These are phyloP conservation scores for Aplosporella prunicola DNA, from an alignment of 2,329 filamentous ascomycete species.

Conservation along the genomic window DNA sequence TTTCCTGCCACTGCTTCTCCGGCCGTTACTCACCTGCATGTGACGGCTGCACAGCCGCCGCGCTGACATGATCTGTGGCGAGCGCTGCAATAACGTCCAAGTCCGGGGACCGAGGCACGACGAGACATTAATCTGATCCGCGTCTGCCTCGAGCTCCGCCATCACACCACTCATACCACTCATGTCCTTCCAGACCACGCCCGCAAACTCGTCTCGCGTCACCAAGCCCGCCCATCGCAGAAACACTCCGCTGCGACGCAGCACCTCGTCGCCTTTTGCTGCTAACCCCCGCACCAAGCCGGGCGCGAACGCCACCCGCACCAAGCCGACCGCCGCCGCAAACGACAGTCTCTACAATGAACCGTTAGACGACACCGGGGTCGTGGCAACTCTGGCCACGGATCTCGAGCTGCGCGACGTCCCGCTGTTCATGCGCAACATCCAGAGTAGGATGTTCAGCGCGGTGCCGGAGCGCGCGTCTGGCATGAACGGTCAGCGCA, in stretches of 20 bases:
- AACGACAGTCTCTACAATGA: constrained; percentile 27
- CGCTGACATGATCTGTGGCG: too few relatives aligned
- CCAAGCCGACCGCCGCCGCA: constrained; percentile 13
- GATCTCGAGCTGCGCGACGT: constrained; percentile 52
- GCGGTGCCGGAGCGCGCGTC: constrained; percentile 47
- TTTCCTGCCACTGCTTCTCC: too few relatives aligned
- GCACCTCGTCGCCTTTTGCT: constrained; percentile 29
- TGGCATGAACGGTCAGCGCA: constrained; percentile 55
- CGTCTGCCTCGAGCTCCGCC: too few relatives aligned
- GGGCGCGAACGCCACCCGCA: constrained; percentile 13
- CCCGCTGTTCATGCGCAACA: constrained; percentile 54
- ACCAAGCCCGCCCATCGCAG: constrained; percentile 12
- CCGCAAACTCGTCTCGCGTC: constrained; percentile 13
- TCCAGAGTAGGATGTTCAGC: constrained; percentile 54
- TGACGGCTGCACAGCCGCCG: not conserved
- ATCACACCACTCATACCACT: too few relatives aligned
- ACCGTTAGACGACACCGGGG: constrained; percentile 52
- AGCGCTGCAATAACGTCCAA: too few relatives aligned
- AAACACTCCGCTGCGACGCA: constrained; percentile 19
- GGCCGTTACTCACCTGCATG: too few relatives aligned
- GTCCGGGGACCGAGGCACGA: too few relatives aligned
- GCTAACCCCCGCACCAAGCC: constrained; percentile 28
- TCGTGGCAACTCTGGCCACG: constrained; percentile 45
- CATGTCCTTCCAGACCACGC: constrained; percentile 13
- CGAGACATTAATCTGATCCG: too few relatives aligned